Evolutionary conservation across 129 eudicot genomes (phyloP).

Genomic region (Ambrosia trifida): DNA sequence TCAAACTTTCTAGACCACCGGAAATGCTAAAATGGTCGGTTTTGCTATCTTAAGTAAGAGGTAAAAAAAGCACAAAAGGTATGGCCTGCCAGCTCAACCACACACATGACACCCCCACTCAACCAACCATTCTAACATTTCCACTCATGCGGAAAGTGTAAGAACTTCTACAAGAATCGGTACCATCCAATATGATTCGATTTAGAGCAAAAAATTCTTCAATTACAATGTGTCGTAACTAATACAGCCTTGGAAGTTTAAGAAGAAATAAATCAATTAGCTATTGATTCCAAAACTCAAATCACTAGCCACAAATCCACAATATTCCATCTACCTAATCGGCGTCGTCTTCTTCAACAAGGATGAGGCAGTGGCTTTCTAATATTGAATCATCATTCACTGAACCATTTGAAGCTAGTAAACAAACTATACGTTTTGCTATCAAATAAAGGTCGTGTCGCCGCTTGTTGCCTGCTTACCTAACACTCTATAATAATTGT

Average conservation of each 20-base stretch:
- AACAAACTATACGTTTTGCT: too few species aligned
- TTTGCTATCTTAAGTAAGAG: not conserved
- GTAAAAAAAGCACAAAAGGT: not conserved
- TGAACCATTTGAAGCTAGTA: not conserved
- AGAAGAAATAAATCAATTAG: not conserved
- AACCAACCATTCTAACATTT: constrained; percentile 10
- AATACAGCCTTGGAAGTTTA: not conserved
- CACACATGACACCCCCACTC: not conserved
- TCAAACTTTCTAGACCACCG: too few species aligned
- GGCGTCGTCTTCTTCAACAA: too few species aligned
- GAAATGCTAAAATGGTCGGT: too few species aligned
- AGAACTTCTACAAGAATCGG: not conserved
- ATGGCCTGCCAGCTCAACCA: not conserved
- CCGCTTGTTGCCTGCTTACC: too few species aligned
- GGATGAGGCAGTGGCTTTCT: too few species aligned
- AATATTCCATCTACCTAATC: constrained; percentile 18
- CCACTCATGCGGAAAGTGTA: not conserved
- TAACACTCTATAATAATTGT: too few species aligned
- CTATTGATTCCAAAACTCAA: not conserved
- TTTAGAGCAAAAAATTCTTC: not conserved
- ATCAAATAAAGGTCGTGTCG: too few species aligned
- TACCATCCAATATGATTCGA: not conserved
- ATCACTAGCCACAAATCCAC: constrained; percentile 2
- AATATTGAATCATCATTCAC: constrained; percentile 9
- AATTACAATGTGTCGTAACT: not conserved